These are phyloP conservation scores for Heterococcus sp. DNA, from an alignment of 108 stramenopile species.

Conservation along the genomic window DNA sequence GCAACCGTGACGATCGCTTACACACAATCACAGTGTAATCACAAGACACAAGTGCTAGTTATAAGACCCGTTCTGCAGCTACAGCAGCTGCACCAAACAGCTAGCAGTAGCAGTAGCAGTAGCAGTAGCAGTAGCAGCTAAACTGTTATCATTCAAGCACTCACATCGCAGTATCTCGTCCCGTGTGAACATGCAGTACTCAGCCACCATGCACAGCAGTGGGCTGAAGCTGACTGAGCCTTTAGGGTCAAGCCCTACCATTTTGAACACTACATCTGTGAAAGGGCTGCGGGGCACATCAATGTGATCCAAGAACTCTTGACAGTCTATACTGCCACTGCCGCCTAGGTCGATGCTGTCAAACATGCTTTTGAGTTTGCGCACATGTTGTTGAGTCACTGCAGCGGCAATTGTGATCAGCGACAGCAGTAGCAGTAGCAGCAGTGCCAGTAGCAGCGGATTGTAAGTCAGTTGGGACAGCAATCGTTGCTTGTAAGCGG, in stretches of 20 bases:
- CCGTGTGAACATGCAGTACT: background rate
- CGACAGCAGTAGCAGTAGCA: slow-evolving; percentile 1
- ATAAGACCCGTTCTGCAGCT: too few species aligned
- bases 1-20: too few species aligned
- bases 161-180: background rate
- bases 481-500: background rate
- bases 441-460: background rate
- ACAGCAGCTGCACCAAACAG: too few species aligned
- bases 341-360: slow-evolving; percentile 49
- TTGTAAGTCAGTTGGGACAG: background rate
- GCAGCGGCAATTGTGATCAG: background rate
- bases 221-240: background rate
- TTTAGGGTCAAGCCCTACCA: slow-evolving; percentile 52
- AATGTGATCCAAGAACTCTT: slow-evolving; percentile 53
- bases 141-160: background rate
- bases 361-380: slow-evolving; percentile 38
- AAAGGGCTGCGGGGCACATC: slow-evolving; percentile 49
- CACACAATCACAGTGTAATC: too few species aligned
- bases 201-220: background rate
- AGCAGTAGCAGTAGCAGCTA: too few species aligned
- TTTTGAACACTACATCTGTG: slow-evolving; percentile 48
- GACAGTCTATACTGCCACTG: slow-evolving; percentile 47
- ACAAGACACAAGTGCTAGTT: too few species aligned
- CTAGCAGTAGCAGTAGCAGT: too few species aligned
- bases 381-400: slow-evolving; percentile 18